phyloP scores from a whole-genome alignment of 306 rosid species.

The Sindora glabra region DNA sequence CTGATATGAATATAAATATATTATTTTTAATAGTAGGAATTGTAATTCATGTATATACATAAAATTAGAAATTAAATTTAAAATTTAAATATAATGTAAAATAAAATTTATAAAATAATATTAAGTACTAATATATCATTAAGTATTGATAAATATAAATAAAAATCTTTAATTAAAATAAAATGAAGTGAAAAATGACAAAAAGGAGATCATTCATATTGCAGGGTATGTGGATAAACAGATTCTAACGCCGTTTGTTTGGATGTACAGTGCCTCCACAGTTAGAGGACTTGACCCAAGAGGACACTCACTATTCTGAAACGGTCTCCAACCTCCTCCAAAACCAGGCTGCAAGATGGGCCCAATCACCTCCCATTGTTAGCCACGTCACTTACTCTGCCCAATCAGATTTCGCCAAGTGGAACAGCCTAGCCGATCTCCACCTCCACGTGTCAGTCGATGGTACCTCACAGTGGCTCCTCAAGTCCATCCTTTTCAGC shows the following conservation, averaged over 20 bases:
- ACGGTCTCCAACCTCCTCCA: slow-evolving; percentile 68
- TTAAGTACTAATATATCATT: too few species aligned
- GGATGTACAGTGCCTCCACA: slow-evolving; percentile 14
- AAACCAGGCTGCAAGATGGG: slow-evolving; percentile 37
- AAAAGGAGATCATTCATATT: too few species aligned
- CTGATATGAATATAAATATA: too few species aligned
- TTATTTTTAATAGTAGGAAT: too few species aligned
- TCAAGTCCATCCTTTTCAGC: slow-evolving; percentile 57
- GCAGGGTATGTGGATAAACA: too few species aligned
- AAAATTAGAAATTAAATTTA: too few species aligned
- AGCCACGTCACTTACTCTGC: slow-evolving; percentile 21
- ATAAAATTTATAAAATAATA: too few species aligned
- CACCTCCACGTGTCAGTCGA: slow-evolving; percentile 16
- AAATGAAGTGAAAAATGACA: too few species aligned
- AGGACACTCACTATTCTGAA: slow-evolving; percentile 76
- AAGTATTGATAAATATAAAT: too few species aligned
- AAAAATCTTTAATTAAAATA: too few species aligned
- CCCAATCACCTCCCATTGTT: slow-evolving; percentile 23
- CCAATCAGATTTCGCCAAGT: slow-evolving; percentile 61
- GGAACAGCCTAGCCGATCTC: slow-evolving; percentile 25
- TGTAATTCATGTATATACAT: too few species aligned
- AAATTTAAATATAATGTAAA: too few species aligned
- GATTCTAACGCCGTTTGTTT: background rate
- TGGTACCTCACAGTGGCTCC: slow-evolving; percentile 54
- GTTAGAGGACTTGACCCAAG: slow-evolving; percentile 48